Base-by-base conservation (phyloP, 495 filamentous ascomycete genomes). In the Apodospora peruviana region DNA sequence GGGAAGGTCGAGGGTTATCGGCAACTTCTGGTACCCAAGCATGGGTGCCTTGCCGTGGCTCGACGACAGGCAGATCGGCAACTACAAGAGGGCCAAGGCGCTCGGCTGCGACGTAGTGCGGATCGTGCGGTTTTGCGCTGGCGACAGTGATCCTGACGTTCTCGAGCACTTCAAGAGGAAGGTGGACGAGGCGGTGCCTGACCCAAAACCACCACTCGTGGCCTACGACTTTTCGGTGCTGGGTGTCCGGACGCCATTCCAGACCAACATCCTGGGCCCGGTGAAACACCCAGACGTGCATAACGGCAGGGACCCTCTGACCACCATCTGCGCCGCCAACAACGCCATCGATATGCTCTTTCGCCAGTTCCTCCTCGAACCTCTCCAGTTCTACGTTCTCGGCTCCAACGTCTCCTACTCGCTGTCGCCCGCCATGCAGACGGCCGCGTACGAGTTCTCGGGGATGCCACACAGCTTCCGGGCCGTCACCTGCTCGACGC, bases 401-500 rank as follows among this genome's bases (percentile, higher is more conserved):
- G 88, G 87, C 3, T 83, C 81, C 17, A 84, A 77, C 45, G 85
- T 89, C 16, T 76, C 80, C 22, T 88, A 88, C 66, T 88, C 83
- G 60, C 69, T 89, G 25, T 88, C 85, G 0, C 87, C 88, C 0
- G 81, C 80, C 0, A 93, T 91, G 86, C 85, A 90, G 58, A 84
- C 78, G 49, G 86, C 86, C 2, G 87, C 87, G 11, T 85, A 84
- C 60, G 71, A 78, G 40, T 79, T 80, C 35, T 85, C 80, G 42
- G 85, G 84, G 20, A 81, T 93, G 78, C 78, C 76, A 18, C 86
- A 93, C 59, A 77, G 76, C 22, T 91, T 84, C 59, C 75, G 79
- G 38, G 82, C 81, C 16, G 78, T 80, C 18, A 76, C 82, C 22
- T 81, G 81, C 10, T 70, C 78, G 1, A 81, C 83, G 0, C 71